phyloP scores from a whole-genome alignment of 2,329 filamentous ascomycete species.

The Penicillium sp. region DNA sequence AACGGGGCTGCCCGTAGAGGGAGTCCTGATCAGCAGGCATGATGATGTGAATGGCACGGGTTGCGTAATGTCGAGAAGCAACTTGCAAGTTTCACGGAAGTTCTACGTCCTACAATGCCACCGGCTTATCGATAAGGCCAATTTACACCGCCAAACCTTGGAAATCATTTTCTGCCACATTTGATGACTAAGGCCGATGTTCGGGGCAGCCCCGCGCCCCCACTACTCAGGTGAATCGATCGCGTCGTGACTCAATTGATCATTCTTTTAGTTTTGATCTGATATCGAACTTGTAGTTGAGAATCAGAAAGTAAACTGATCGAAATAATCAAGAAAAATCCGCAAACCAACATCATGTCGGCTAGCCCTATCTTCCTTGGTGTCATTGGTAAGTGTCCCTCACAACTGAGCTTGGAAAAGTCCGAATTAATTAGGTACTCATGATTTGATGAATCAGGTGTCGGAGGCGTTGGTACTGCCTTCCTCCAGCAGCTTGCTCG shows the following conservation, averaged over 20 bases:
- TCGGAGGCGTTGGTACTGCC: constrained; percentile 86
- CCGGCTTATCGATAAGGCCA: constrained; percentile 3
- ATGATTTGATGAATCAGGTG: constrained; percentile 55
- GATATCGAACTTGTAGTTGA: constrained; percentile 9
- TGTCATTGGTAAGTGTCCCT: constrained; percentile 37
- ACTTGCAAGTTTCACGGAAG: not conserved
- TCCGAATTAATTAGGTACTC: not conserved
- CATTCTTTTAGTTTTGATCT: not conserved
- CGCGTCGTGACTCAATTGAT: constrained; percentile 9
- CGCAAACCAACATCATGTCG: constrained; percentile 19
- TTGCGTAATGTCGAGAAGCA: not conserved
- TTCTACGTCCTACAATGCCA: not conserved
- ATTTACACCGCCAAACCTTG: not conserved
- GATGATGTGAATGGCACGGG: not conserved
- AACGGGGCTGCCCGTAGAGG: constrained; percentile 72
- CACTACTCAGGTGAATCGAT: constrained; percentile 8
- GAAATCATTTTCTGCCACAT: not conserved
- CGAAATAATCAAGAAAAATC: not conserved
- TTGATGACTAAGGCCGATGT: constrained; percentile 7
- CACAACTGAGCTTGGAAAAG: not conserved
- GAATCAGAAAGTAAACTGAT: constrained; percentile 1
- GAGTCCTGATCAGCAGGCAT: constrained; percentile 28
- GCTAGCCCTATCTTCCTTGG: constrained; percentile 43
- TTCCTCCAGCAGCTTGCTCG: constrained; percentile 80
- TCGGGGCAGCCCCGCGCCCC: constrained; percentile 11